Conservation (phyloP, 1,139 yeast species). For the Geotrichum carabidarum region DNA sequence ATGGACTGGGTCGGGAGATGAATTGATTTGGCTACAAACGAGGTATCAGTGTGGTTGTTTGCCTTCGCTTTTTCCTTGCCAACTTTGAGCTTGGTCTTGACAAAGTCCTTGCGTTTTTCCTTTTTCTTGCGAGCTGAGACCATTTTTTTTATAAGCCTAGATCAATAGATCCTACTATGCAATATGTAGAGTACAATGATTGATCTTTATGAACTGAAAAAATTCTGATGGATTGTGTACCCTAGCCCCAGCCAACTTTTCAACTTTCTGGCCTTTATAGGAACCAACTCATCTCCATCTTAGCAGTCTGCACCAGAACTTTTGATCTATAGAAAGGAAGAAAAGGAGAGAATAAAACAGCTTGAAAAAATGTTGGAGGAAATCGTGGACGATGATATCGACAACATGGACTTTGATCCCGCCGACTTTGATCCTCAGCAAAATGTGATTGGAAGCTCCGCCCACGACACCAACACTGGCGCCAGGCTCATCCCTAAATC, state of each 20-base stretch:
- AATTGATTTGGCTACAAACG: constrained; percentile 62
- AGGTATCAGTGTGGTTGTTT: constrained; percentile 75
- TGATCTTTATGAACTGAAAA: background rate
- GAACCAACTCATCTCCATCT: too few relatives aligned
- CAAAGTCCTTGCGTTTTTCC: constrained; percentile 69
- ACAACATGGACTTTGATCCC: constrained; percentile 85
- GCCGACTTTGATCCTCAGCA: constrained; percentile 75
- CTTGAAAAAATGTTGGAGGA: constrained; percentile 56
- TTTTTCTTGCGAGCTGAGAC: constrained; percentile 48
- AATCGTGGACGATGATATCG: constrained; percentile 72
- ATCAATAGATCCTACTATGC: too few relatives aligned
- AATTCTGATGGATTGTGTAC: background rate
- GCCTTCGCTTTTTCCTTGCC: constrained; percentile 76
- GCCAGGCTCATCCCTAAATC: constrained; percentile 23
- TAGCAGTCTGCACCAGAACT: too few relatives aligned
- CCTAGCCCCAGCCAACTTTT: background rate
- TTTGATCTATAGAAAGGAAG: too few relatives aligned
- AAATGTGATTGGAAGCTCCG: constrained; percentile 33
- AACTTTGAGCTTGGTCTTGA: constrained; percentile 66
- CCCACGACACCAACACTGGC: constrained; percentile 23
- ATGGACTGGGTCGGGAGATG: constrained; percentile 35
- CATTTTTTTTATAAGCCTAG: constrained; percentile 20
- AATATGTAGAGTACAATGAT: background rate
- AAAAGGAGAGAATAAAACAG: too few relatives aligned
- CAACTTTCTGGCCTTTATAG: too few relatives aligned